These are phyloP conservation scores for Parietaria judaica DNA, from an alignment of 306 rosid genomes.

Conservation along the genomic window DNA sequence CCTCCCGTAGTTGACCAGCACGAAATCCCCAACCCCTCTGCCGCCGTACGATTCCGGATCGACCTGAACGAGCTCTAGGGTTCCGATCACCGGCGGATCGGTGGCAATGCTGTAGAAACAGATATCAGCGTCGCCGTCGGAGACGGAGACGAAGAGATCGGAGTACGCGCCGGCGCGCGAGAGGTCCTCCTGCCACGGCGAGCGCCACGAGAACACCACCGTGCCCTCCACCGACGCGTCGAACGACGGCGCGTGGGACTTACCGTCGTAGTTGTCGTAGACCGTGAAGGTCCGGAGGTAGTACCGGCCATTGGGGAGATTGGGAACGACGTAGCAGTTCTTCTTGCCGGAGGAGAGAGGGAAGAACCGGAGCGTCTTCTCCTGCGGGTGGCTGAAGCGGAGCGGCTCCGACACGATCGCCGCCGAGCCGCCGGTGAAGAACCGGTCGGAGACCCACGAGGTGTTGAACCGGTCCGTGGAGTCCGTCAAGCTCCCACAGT, in stretches of 20 bases:
- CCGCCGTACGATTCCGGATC: conserved; percentile 62
- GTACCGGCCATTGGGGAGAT: conserved; percentile 51
- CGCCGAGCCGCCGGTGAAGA: conserved; percentile 64
- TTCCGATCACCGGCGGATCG: conserved; percentile 75
- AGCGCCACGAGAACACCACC: conserved; percentile 78
- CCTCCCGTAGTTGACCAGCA: conserved; percentile 79
- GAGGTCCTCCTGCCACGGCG: conserved; percentile 62
- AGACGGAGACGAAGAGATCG: conserved; percentile 51
- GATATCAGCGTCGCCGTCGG: conserved; percentile 46
- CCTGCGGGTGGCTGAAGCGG: conserved; percentile 47
- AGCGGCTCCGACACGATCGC: conserved; percentile 81
- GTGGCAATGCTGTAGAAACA: conserved; percentile 92
- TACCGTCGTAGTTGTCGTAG: conserved; percentile 94
- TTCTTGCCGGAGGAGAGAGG: conserved; percentile 76
- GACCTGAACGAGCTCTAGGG: conserved; percentile 54
- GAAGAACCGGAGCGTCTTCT: conserved; percentile 86
- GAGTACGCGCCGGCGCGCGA: conserved; percentile 78
- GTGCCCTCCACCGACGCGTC: conserved; percentile 75
- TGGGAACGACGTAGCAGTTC: conserved; percentile 69
- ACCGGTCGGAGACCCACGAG: conserved; percentile 75
- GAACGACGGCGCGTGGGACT: conserved; percentile 75
- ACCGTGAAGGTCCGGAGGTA: conserved; percentile 71
- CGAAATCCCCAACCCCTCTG: conserved; percentile 10
- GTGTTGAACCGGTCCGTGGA: conserved; percentile 56
- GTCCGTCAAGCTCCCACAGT: conserved; percentile 62